Base-by-base conservation (phyloP, 768 basidiomycete genomes). In the Xerocomellus chrysenteron region DNA sequence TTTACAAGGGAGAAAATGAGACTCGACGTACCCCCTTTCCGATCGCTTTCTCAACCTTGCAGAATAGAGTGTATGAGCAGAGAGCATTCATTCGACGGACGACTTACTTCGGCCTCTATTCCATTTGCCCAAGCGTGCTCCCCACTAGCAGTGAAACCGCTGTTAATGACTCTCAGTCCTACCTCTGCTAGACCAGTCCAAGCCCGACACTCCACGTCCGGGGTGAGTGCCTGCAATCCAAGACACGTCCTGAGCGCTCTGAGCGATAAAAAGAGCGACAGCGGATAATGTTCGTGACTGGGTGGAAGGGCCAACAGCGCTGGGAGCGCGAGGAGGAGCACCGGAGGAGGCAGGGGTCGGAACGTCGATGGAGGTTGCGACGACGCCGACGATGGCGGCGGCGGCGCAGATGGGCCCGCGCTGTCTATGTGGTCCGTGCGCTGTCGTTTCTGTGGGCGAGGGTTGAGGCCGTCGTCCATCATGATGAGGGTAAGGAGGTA, bases 111-210 rank as follows among this genome's bases (percentile, higher is more conserved):
- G 0, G 51, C 66, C 59, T 81, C 82, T 9, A 86, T 71, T 30
- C 76, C 82, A n/a, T 61, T 61, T n/a, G 80, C 72, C 82, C 81
- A 77, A 42, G 66, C 48, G 67, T 79, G 58, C 55, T 74, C 75
- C 3, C 70, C 71, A 26, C 46, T 61, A 35, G 66, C 62, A 45
- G 69, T 68, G 47, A 80, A 72, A 26, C 82, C 80, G 21, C 81
- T 77, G 16, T 71, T 68, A 47, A 83, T 77, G 43, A 83, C 77
- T 56, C 75, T 75, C 65, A 90, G 76, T 4, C 88, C 89, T 2
- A 88, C 63, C 68, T 92, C 90, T 0, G 83, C 88, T 0, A 91
- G 61, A 11, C 80, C 80, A 1, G 84, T 83, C 83, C 86, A 90
- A 1, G 87, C 87, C 9, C 83, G 75, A 65, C 87, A 90, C 62